phyloP scores from a whole-genome alignment of 441 rosid genomes.

The Arabidopsis hybrid region DNA sequence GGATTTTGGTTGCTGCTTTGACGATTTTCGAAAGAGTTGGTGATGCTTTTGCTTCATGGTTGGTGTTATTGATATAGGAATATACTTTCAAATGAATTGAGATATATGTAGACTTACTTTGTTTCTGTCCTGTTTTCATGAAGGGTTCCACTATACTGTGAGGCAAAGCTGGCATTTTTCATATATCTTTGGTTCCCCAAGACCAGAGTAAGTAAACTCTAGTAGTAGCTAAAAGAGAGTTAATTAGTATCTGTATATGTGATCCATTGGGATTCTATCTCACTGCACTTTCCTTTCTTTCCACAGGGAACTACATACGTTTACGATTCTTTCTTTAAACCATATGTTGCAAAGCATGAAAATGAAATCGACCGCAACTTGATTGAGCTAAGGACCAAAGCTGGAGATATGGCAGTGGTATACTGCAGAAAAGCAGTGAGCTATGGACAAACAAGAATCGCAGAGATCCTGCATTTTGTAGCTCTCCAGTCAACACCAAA shows the following conservation, averaged over 20 bases:
- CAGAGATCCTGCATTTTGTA: slow-evolving; percentile 57
- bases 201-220: slow-evolving; percentile 53
- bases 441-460: slow-evolving; percentile 57
- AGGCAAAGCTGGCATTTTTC: slow-evolving; percentile 70
- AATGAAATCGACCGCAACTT: slow-evolving; percentile 67
- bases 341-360: slow-evolving; percentile 67
- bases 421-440: slow-evolving; percentile 60
- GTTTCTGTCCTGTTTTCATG: slow-evolving; percentile 24
- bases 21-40: slow-evolving; percentile 81
- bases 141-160: slow-evolving; percentile 76
- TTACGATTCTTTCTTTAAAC: slow-evolving; percentile 55
- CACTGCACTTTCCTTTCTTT: slow-evolving; percentile 14
- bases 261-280: neutral
- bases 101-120: neutral
- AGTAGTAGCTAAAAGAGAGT: neutral
- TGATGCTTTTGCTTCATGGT: slow-evolving; percentile 85
- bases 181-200: slow-evolving; percentile 72
- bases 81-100: neutral
- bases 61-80: slow-evolving; percentile 33
- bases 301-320: slow-evolving; percentile 65
- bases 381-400: slow-evolving; percentile 58
- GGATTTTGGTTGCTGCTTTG: slow-evolving; percentile 93
- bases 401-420: slow-evolving; percentile 54
- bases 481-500: slow-evolving; percentile 54
- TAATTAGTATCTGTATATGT: neutral